Base-by-base conservation (phyloP, 306 rosid species). In the Vigna reflexopilosa region DNA sequence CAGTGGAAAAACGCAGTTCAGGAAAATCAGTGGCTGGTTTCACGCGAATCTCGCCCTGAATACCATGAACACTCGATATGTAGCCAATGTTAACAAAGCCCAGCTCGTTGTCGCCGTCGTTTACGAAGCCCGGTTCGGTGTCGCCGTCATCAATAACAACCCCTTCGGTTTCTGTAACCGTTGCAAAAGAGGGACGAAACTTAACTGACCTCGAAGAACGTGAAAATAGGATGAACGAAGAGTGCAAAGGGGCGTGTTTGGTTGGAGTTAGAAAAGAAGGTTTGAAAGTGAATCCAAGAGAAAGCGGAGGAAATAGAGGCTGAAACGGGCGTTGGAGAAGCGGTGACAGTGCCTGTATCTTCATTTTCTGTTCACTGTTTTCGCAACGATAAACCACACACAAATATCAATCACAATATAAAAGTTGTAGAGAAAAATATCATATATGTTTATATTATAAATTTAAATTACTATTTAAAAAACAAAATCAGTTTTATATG, bases 21-120 rank as follows among this genome's bases (percentile, higher is more conserved):
- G 99, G 98, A 81, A 93, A 91, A 83, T 83, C 99, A 0, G 97
- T 93, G 84, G 48, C 79, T 7, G 96, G 84, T 12, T 87, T 93
- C 51, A 93, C 94, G 58, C 98, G 93, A 76, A 89, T 47, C 82
- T 93, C 90, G 67, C 99, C 99, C 47, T 87, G 82, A 79, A 89
- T 82, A 66, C 98, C 98, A 19, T 95, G 98, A 81, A 87, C 90
- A 64, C 89, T 88, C 8, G 89, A 62, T 71, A 95, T 54, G 34
- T 95, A 88, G 42, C 98, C 99, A 80, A 95, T 86, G 47, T 90
- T 90, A 72, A 93, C 80, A 36, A 88, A 91, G 30, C 82, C 82
- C 4, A 61, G 77, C 75, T 73, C 87, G 17, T 36, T 16, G 11
- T 42, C 47, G 13, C 13, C 80, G 70, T 89, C 92, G 42, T 72